A percentile compares a stretch with the other conserved stretches of the same genome.
phyloP scores from a whole-genome alignment of 2,329 filamentous ascomycete species.

The Periconia macrospinosa region DNA sequence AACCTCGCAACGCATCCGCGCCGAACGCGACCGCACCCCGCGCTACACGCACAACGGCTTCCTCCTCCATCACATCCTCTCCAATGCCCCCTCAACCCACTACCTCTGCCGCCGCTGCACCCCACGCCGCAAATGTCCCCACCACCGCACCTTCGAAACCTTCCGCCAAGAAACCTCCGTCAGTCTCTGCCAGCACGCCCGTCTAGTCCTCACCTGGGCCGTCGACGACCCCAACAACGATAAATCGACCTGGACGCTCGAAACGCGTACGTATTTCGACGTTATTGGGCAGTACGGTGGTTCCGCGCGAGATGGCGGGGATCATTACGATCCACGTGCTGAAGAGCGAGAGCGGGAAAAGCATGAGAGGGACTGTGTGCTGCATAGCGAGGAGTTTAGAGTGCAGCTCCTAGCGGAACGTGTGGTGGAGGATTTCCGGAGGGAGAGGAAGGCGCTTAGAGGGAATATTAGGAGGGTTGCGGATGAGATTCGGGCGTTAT shows the following conservation, averaged over 20 bases:
- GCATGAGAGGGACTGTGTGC: not conserved
- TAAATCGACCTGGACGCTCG: slow-evolving; percentile 9
- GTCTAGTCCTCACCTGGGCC: slow-evolving; percentile 13
- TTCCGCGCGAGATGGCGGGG: not conserved
- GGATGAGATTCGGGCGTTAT: slow-evolving; percentile 1
- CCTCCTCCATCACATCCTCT: slow-evolving; percentile 7
- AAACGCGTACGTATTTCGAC: slow-evolving; percentile 8
- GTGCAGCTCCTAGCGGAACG: not conserved
- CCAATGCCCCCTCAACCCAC: slow-evolving; percentile 5
- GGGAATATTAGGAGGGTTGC: slow-evolving; percentile 1
- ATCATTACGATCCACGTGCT: not conserved
- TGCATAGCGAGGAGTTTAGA: not conserved
- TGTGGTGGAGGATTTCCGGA: not conserved
- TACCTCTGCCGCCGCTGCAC: slow-evolving; percentile 3
- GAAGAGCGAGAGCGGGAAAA: not conserved
- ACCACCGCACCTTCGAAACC: slow-evolving; percentile 1
- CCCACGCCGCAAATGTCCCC: slow-evolving; percentile 1
- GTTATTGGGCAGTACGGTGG: not conserved
- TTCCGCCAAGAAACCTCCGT: slow-evolving; percentile 6
- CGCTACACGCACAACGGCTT: slow-evolving; percentile 7
- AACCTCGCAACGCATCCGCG: not conserved
- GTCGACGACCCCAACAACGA: slow-evolving; percentile 14
- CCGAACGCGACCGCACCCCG: not conserved
- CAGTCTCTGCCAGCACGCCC: slow-evolving; percentile 12
- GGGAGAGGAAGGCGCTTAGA: not conserved